phyloP scores from a whole-genome alignment of 208 protist genomes.

The Trypanosoma lewisi region DNA sequence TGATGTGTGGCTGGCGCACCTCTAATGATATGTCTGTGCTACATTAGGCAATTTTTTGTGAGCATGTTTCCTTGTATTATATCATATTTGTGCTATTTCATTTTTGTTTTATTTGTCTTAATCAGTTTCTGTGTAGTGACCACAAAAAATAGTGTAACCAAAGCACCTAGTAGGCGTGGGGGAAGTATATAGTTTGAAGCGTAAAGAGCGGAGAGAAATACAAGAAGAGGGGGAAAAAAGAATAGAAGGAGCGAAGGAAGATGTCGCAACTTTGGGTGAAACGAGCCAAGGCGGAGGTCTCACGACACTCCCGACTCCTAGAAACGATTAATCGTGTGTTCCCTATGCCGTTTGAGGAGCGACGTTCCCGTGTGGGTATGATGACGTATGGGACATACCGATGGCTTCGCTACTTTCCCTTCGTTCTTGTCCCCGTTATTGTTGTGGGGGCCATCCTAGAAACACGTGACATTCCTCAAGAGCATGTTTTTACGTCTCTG shows the following conservation, averaged over 20 bases:
- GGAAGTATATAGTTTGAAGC: no score
- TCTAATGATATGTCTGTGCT: no score
- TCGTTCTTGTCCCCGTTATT: constrained; percentile 66
- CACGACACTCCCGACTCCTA: constrained; percentile 74
- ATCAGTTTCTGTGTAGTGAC: background rate
- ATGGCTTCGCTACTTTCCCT: constrained; percentile 79
- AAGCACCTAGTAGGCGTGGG: background rate
- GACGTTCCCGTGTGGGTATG: constrained; percentile 79
- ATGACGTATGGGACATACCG: constrained; percentile 81
- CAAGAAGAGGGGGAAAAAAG: background rate
- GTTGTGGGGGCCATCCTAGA: constrained; percentile 66
- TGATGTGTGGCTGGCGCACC: no score
- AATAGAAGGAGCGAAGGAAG: background rate
- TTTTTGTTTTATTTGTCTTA: constrained; percentile 2
- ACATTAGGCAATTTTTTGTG: no score
- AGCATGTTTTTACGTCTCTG: constrained; percentile 82
- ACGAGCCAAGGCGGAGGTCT: constrained; percentile 81
- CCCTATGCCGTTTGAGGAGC: constrained; percentile 85
- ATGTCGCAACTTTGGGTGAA: constrained; percentile 91
- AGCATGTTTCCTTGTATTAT: no score
- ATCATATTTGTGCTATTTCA: background rate
- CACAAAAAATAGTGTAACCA: background rate
- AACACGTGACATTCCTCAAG: constrained; percentile 80
- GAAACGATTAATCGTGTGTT: constrained; percentile 86
- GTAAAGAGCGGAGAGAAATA: background rate